Conservation (phyloP, 768 basidiomycete genomes). For the Lactarius deliciosus region DNA sequence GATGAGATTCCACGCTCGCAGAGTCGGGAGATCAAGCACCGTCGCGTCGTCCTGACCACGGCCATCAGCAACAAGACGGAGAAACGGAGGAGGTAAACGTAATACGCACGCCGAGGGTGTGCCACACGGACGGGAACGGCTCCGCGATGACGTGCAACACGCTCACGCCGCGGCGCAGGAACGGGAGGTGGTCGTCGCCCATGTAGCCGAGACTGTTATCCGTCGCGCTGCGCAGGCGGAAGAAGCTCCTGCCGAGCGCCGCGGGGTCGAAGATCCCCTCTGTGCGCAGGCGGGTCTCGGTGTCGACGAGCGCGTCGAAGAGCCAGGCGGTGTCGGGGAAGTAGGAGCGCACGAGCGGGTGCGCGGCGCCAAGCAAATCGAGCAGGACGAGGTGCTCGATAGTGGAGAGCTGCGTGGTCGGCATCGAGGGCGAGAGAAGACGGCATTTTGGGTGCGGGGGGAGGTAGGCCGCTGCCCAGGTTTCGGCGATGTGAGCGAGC, state of each 20-base stretch:
- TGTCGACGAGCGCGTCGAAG: slow-evolving; percentile 70
- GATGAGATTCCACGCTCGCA: slow-evolving; percentile 88
- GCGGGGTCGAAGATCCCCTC: slow-evolving; percentile 53
- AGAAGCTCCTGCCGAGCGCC: slow-evolving; percentile 56
- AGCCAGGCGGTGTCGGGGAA: slow-evolving; percentile 92
- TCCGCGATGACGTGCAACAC: slow-evolving; percentile 87
- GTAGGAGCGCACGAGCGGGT: slow-evolving; percentile 76
- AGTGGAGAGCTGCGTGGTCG: slow-evolving; percentile 63
- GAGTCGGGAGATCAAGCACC: slow-evolving; percentile 78
- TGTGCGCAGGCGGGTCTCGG: slow-evolving; percentile 71
- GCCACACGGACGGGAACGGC: slow-evolving; percentile 92
- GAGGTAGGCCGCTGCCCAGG: slow-evolving; percentile 74
- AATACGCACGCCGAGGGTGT: slow-evolving; percentile 66
- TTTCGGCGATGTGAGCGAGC: slow-evolving; percentile 53
- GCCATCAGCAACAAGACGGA: background rate
- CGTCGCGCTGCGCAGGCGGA: slow-evolving; percentile 48
- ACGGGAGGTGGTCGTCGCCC: slow-evolving; percentile 94
- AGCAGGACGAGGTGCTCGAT: slow-evolving; percentile 92
- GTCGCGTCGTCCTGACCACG: slow-evolving; percentile 77
- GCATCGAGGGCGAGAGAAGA: slow-evolving; percentile 43
- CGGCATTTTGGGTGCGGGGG: slow-evolving; percentile 59
- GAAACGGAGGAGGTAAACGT: slow-evolving; percentile 11
- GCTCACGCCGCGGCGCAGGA: slow-evolving; percentile 77
- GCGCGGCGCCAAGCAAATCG: slow-evolving; percentile 81
- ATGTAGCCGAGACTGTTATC: slow-evolving; percentile 56